A percentile compares a stretch with the other conserved stretches of the same genome.
Conservation (phyloP, 352 stramenopile species). For the Pythium apleroticum region DNA sequence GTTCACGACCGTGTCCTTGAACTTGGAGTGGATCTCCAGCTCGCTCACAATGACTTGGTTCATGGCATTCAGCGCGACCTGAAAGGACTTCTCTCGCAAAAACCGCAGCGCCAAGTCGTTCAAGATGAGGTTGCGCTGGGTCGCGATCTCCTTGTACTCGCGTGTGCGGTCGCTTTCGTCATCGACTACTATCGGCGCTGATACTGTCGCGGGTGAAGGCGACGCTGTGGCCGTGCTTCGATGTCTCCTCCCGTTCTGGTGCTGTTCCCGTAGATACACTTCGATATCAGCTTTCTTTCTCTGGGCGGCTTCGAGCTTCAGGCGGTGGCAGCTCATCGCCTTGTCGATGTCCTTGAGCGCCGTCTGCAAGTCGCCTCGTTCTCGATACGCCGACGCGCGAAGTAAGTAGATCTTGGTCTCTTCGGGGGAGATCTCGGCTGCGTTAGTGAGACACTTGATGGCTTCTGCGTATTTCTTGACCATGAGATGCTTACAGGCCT, state of each 20-base stretch:
- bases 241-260: background rate
- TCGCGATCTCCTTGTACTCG: slow-evolving; percentile 63
- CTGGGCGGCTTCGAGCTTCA: slow-evolving; percentile 25
- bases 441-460: slow-evolving; percentile 66
- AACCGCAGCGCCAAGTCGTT: slow-evolving; percentile 70
- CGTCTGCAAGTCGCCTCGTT: slow-evolving; percentile 56
- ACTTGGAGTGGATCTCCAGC: slow-evolving; percentile 44
- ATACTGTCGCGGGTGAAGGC: background rate
- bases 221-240: background rate
- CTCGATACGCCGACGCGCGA: slow-evolving; percentile 60
- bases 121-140: slow-evolving; percentile 72
- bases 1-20: slow-evolving; percentile 43
- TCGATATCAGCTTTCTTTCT: slow-evolving; percentile 19
- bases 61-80: slow-evolving; percentile 77
- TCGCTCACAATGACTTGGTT: slow-evolving; percentile 76
- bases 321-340: slow-evolving; percentile 49
- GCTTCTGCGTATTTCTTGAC: slow-evolving; percentile 47
- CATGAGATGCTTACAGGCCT: slow-evolving; percentile 58
- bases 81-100: slow-evolving; percentile 51
- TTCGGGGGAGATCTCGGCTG: slow-evolving; percentile 63
- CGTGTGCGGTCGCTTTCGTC: slow-evolving; percentile 39
- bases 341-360: slow-evolving; percentile 64
- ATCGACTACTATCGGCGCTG: background rate
- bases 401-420: slow-evolving; percentile 73
- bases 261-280: background rate